Evolutionary conservation across 352 stramenopile species (phyloP), one percentile per base, ranked within the genome.

Genomic region (Pythium aristosporum): DNA sequence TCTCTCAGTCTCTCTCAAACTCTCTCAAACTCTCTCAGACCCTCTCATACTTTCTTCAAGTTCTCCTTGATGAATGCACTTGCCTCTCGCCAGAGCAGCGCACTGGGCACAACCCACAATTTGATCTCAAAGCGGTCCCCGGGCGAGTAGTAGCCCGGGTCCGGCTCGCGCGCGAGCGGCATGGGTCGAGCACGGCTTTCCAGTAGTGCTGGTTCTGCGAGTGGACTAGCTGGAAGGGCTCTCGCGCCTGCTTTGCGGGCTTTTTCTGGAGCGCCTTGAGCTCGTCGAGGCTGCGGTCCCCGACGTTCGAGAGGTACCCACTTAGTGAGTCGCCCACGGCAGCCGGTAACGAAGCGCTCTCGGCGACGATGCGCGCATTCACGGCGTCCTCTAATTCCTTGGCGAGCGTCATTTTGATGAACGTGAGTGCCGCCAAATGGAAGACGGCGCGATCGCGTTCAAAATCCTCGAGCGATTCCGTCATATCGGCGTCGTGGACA

Each of bases 61-160:
- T 56, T 56, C 7, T 55, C 11, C 57, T 63, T 43, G 46, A 63
- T 56, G 16, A 57, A 63, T 0, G 42, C 59, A 37, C 5, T 12
- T 18, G 30, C 16, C 15, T 52, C 49, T 11, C 30, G 11, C 61
- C 61, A 68, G 11, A 68, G 46, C 28, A 51, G 16, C 2, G 47
- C 53, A 32, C 61, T 56, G 1, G 61, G 52, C 23, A 63, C 25
- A 43, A 68, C n/a, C 61, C 54, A 68, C 23, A 48, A 21, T 36
- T 63, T 55, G 42, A 63, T 58, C n/a, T 68, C 30, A 28, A 63
- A 63, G 43, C 37, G 53, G 21, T 68, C 61, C 9, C 53, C 53
- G 5, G 15, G 30, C 21, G 44, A 41, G 44, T 52, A 62, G 36
- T 50, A 56, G 8, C 43, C 61, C 32, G 52, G 51, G 21, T 56